Evolutionary conservation across 345 rosid genomes (phyloP), one percentile per base, ranked within the genome.

Genomic region (Trapa bicornis): DNA sequence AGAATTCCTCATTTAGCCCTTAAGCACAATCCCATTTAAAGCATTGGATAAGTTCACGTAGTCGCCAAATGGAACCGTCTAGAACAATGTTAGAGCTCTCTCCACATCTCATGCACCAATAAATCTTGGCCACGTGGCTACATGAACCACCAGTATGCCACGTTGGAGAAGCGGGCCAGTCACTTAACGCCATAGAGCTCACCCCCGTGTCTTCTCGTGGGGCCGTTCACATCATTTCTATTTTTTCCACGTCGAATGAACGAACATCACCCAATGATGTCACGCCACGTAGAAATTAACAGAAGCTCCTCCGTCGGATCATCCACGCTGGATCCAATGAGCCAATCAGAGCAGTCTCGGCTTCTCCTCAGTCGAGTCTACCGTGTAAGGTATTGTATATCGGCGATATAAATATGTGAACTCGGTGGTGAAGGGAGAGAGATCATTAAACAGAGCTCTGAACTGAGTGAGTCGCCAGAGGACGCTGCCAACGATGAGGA

Each of bases 401-500:
- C 37, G 60, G 22, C n/a, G 29, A 22, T 22, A 22, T 22, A 22
- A 22, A 22, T 22, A 22, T 22, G 29, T 4, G 60, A 2, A 16
- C 63, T 32, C 13, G 45, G 60, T 6, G 72, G 35, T 1, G 66
- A 35, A 4, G 66, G 53, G 47, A 61, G 48, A 33, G 29, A 58
- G 37, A 58, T 13, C 38, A 38, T 16, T 0, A 8, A 8, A 15
- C 29, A 6, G 39, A 39, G n/a, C 52, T 32, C 32, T 4, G 22
- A n/a, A 47, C 10, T 64, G 38, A 29, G 29, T 22, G 29, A 22
- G 29, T 22, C 29, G 29, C 29, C 29, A 53, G 64, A 54, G 37
- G 47, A 53, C 66, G 71, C 76, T 78, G 62, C 16, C 50, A 50
- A 37, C 17, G 11, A 94, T 91, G 99, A 80, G 91, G 95, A 91